phyloP scores from a whole-genome alignment of 805 yeast genomes.

The Cyberlindnera bimundalis region DNA sequence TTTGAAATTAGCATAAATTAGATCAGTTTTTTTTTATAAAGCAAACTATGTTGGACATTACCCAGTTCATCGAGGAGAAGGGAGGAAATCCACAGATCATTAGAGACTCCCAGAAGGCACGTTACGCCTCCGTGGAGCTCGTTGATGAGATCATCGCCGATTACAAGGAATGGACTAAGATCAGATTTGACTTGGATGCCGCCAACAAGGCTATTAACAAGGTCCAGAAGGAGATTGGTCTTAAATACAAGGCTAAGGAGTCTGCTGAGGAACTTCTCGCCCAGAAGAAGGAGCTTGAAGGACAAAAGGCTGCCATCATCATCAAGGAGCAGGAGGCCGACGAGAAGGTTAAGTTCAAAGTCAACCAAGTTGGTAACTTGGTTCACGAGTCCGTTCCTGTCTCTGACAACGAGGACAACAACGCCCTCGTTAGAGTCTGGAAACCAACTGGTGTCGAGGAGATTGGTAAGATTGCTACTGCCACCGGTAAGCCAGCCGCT shows the following conservation, averaged over 20 bases:
- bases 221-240: conserved; percentile 89
- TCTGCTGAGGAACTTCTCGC: conserved; percentile 83
- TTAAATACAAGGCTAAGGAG: conserved; percentile 90
- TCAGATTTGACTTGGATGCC: conserved; percentile 87
- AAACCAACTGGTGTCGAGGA: conserved; percentile 65
- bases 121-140: conserved; percentile 91
- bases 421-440: conserved; percentile 86
- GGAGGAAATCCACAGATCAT: conserved; percentile 94
- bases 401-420: conserved; percentile 86
- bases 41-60: conserved; percentile 77
- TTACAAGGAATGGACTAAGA: conserved; percentile 89
- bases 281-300: conserved; percentile 72
- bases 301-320: conserved; percentile 62
- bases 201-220: conserved; percentile 84
- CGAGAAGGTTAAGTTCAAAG: conserved; percentile 67
- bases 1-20: not conserved
- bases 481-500: conserved; percentile 69
- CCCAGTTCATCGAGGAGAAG: conserved; percentile 89
- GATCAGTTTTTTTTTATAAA: too few relatives aligned
- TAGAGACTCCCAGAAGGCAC: conserved; percentile 84
- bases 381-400: conserved; percentile 90
- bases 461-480: conserved; percentile 66
- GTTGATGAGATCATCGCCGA: conserved; percentile 93
- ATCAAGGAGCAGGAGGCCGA: conserved; percentile 80
- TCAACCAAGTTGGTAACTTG: conserved; percentile 87